Evolutionary conservation across 2,329 filamentous ascomycete genomes (phyloP).

Genomic region (Talaromyces sp.): DNA sequence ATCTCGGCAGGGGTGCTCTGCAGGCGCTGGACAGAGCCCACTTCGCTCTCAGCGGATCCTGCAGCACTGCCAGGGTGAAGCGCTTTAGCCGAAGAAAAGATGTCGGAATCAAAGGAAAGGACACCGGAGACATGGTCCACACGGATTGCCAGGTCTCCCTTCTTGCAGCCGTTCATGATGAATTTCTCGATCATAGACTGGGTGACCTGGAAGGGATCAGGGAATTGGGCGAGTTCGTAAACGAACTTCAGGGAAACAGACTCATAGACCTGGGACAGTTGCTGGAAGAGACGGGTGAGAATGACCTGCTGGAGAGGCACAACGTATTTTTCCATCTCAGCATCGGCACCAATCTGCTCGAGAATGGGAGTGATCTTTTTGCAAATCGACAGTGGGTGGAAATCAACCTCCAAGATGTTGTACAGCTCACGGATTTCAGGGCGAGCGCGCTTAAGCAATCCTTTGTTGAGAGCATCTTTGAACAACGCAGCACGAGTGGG

Average conservation of each 20-base stretch:
- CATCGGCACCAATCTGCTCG: constrained; percentile 83
- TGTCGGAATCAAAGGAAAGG: constrained; percentile 94
- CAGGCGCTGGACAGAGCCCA: constrained; percentile 81
- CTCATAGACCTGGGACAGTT: constrained; percentile 97
- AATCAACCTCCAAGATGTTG: constrained; percentile 98
- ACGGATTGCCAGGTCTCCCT: constrained; percentile 93
- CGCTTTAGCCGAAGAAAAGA: constrained; percentile 95
- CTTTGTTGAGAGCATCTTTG: constrained; percentile 93
- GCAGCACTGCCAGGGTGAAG: constrained; percentile 77
- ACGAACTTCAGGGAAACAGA: constrained; percentile 94
- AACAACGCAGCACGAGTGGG: constrained; percentile 88
- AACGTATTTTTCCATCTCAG: constrained; percentile 97
- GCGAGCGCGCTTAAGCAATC: constrained; percentile 83
- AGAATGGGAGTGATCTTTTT: constrained; percentile 98
- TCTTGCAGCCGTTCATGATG: constrained; percentile 99
- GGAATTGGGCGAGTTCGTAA: constrained; percentile 89
- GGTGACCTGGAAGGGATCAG: constrained; percentile 90
- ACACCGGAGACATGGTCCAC: constrained; percentile 94
- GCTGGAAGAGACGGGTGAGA: constrained; percentile 95
- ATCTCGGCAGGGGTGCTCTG: constrained; percentile 98
- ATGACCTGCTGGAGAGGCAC: constrained; percentile 96
- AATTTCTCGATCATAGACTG: constrained; percentile 96
- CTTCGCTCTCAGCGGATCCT: constrained; percentile 82
- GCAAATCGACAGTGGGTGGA: constrained; percentile 97
- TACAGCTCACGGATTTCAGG: constrained; percentile 96